Conservation (phyloP, 2,329 filamentous ascomycete genomes). For the Chaetoscypha palmicola region DNA sequence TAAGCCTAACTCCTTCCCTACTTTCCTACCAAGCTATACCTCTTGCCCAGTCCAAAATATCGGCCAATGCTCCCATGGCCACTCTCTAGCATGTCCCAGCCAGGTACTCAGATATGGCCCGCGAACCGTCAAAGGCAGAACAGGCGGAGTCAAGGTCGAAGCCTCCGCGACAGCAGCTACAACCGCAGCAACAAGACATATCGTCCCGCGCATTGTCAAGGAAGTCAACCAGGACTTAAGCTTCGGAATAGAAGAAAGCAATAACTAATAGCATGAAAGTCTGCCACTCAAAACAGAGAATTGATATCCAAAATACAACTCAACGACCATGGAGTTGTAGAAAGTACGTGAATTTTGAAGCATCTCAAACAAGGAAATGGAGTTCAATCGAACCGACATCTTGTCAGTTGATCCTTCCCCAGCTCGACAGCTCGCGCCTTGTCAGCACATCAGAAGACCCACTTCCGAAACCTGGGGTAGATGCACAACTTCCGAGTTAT, state of each 20-base stretch:
- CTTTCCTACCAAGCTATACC: too few relatives aligned
- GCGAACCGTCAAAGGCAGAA: slow-evolving; percentile 50
- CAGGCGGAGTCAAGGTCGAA: slow-evolving; percentile 48
- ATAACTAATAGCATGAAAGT: slow-evolving; percentile 1
- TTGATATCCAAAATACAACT: neutral
- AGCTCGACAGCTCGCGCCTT: too few relatives aligned
- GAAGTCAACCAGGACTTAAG: neutral
- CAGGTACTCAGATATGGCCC: slow-evolving; percentile 56
- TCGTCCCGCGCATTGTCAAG: slow-evolving; percentile 27
- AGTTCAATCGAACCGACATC: too few relatives aligned
- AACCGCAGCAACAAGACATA: slow-evolving; percentile 25
- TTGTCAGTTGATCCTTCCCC: too few relatives aligned
- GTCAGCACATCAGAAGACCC: too few relatives aligned
- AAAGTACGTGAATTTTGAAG: neutral
- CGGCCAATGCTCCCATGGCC: slow-evolving; percentile 78
- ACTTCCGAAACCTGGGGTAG: too few relatives aligned
- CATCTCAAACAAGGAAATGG: slow-evolving; percentile 1
- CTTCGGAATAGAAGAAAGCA: neutral
- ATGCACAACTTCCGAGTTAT: too few relatives aligned
- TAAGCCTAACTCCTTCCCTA: too few relatives aligned
- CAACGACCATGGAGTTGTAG: neutral
- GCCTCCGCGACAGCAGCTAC: slow-evolving; percentile 33
- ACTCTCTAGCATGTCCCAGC: slow-evolving; percentile 60
- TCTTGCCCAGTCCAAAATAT: slow-evolving; percentile 74
- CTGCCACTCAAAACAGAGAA: neutral